Evolutionary conservation across 805 yeast genomes (phyloP).

Genomic region (Myxozyma mucilagina): DNA sequence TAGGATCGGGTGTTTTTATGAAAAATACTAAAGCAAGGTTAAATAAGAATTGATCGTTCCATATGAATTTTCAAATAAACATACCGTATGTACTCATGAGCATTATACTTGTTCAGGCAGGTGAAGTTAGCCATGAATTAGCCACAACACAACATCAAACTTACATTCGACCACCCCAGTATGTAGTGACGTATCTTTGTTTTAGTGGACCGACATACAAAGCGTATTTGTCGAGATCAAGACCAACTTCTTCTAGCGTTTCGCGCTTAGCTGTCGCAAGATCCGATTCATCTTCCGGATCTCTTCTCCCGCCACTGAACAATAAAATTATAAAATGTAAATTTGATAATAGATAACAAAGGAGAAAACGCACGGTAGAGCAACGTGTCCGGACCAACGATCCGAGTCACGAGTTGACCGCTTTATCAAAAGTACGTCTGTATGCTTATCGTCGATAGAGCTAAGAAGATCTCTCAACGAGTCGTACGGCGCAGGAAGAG

Average conservation of each 20-base stretch:
- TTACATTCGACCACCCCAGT: slow-evolving; percentile 39
- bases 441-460: slow-evolving; percentile 10
- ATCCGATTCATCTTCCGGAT: slow-evolving; percentile 40
- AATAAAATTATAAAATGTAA: neutral
- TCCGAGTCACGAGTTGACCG: slow-evolving; percentile 42
- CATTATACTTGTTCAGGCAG: slow-evolving; percentile 33
- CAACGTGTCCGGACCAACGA: slow-evolving; percentile 47
- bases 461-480: slow-evolving; percentile 9
- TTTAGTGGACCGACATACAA: slow-evolving; percentile 40
- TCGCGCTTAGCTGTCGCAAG: slow-evolving; percentile 43
- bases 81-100: slow-evolving; percentile 40
- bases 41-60: neutral
- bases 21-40: slow-evolving; percentile 35
- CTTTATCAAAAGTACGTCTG: slow-evolving; percentile 43
- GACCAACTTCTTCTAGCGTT: slow-evolving; percentile 44
- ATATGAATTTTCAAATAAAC: neutral
- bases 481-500: neutral
- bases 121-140: neutral
- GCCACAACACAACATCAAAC: neutral
- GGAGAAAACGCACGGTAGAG: slow-evolving; percentile 38
- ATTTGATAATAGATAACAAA: neutral
- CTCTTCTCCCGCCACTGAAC: slow-evolving; percentile 42
- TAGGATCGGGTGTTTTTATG: slow-evolving; percentile 30
- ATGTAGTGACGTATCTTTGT: slow-evolving; percentile 40
- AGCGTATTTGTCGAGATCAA: slow-evolving; percentile 38